Conservation (phyloP, 225 moss, liverwort and hornwort species). For the Bryum argenteum region DNA sequence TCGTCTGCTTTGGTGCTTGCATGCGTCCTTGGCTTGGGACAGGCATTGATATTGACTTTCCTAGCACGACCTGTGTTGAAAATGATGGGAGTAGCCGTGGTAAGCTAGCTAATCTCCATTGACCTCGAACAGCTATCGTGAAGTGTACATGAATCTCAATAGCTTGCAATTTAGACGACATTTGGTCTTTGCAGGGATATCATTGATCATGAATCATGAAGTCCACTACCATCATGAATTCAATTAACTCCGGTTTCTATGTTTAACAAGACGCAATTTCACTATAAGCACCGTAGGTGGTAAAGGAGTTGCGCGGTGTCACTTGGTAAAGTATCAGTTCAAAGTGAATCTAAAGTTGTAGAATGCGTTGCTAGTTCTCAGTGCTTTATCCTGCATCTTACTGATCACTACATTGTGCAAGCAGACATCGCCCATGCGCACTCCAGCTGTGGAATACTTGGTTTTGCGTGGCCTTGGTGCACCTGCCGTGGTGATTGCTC, state of each 20-base stretch:
- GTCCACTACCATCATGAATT: constrained; percentile 11
- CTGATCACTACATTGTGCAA: constrained; percentile 15
- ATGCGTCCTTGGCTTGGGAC: constrained; percentile 46
- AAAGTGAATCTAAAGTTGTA: constrained; percentile 1
- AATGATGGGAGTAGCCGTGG: constrained; percentile 51
- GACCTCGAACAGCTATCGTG: neutral
- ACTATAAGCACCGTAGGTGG: neutral
- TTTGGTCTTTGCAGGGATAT: neutral
- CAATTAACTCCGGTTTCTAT: constrained; percentile 6
- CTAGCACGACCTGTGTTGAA: constrained; percentile 51
- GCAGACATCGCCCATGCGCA: constrained; percentile 60
- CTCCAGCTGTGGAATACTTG: constrained; percentile 54
- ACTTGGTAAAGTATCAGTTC: constrained; percentile 1
- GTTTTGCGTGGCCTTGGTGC: constrained; percentile 59
- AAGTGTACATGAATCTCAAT: neutral
- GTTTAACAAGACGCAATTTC: constrained; percentile 1
- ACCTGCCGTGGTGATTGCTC: constrained; percentile 60
- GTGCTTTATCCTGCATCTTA: constrained; percentile 15
- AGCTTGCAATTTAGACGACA: neutral
- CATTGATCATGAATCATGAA: constrained; percentile 7
- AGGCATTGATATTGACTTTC: constrained; percentile 41
- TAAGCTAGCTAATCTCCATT: constrained; percentile 28
- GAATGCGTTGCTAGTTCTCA: constrained; percentile 3
- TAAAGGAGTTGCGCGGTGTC: constrained; percentile 3
- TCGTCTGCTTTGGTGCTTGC: constrained; percentile 58